phyloP scores from a whole-genome alignment of 768 basidiomycete species.

The Termitomyces sp. region DNA sequence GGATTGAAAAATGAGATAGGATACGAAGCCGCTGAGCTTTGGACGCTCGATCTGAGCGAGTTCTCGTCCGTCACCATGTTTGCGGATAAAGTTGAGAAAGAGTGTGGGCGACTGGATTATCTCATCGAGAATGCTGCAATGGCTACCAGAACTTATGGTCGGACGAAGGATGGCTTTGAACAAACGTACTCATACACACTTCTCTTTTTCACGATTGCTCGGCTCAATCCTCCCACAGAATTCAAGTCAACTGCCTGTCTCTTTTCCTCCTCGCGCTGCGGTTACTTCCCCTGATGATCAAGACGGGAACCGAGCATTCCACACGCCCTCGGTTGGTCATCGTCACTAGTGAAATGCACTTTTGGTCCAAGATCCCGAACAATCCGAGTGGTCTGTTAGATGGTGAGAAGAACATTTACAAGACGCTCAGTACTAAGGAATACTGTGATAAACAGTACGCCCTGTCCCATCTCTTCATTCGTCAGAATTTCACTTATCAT shows the following conservation, averaged over 20 bases:
- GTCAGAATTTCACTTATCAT: background rate
- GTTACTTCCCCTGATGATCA: slow-evolving; percentile 38
- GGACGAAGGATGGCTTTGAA: slow-evolving; percentile 45
- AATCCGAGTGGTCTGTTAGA: slow-evolving; percentile 15
- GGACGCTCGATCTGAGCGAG: slow-evolving; percentile 36
- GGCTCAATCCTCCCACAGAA: slow-evolving; percentile 19
- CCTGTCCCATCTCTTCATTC: background rate
- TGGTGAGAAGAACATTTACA: slow-evolving; percentile 3
- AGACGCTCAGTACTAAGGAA: slow-evolving; percentile 22
- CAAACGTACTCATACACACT: slow-evolving; percentile 25
- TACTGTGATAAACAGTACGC: slow-evolving; percentile 10
- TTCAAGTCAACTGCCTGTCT: slow-evolving; percentile 46
- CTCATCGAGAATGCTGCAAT: slow-evolving; percentile 44
- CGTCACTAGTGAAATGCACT: slow-evolving; percentile 42
- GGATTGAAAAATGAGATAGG: slow-evolving; percentile 29
- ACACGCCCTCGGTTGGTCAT: slow-evolving; percentile 35
- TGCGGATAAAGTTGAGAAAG: slow-evolving; percentile 28
- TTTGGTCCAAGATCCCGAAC: slow-evolving; percentile 21
- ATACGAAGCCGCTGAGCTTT: slow-evolving; percentile 30
- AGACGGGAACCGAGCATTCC: slow-evolving; percentile 27
- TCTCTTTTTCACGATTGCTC: background rate
- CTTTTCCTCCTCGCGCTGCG: slow-evolving; percentile 35
- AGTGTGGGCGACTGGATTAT: slow-evolving; percentile 35
- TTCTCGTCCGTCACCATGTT: slow-evolving; percentile 40
- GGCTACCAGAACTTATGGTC: background rate